Percentiles rank a stretch among this genome's conserved stretches.
Conservation (phyloP, 78 protist species). For the Dictyostelium capitatum region DNA sequence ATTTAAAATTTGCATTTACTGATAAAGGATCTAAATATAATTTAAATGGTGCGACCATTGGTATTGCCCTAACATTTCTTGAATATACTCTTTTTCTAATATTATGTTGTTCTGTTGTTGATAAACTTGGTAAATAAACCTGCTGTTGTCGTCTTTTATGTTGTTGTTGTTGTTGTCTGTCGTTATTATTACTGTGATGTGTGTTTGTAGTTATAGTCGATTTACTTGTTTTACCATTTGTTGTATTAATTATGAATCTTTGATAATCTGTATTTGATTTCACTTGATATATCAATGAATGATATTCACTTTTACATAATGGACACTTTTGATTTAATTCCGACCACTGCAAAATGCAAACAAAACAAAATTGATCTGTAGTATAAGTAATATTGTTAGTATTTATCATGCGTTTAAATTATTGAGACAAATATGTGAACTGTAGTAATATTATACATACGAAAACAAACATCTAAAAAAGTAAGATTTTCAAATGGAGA, state of each 20-base stretch:
- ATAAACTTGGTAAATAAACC: not conserved
- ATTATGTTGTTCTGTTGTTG: constrained; percentile 14
- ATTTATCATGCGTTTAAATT: not conserved
- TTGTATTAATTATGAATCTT: constrained; percentile 27
- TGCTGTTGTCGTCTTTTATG: not conserved
- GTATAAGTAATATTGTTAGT: not conserved
- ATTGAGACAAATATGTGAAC: not conserved
- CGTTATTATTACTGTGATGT: not conserved
- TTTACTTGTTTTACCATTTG: not conserved
- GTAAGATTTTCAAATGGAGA: constrained; percentile 39
- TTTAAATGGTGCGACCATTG: constrained; percentile 71
- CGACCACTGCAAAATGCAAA: constrained; percentile 73
- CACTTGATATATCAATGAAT: constrained; percentile 57
- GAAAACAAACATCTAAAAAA: constrained; percentile 72
- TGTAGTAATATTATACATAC: constrained; percentile 47
- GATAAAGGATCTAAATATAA: constrained; percentile 43
- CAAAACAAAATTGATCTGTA: constrained; percentile 62
- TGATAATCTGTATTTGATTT: constrained; percentile 72
- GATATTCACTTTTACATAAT: constrained; percentile 39
- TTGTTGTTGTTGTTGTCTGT: not conserved
- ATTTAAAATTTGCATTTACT: not conserved
- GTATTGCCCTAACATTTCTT: constrained; percentile 28
- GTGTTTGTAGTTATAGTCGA: not conserved
- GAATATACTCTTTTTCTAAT: constrained; percentile 68
- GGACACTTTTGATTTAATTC: constrained; percentile 62